These are phyloP conservation scores for Corynespora cassiicola DNA, from an alignment of 2,329 filamentous ascomycete species.

Conservation along the genomic window DNA sequence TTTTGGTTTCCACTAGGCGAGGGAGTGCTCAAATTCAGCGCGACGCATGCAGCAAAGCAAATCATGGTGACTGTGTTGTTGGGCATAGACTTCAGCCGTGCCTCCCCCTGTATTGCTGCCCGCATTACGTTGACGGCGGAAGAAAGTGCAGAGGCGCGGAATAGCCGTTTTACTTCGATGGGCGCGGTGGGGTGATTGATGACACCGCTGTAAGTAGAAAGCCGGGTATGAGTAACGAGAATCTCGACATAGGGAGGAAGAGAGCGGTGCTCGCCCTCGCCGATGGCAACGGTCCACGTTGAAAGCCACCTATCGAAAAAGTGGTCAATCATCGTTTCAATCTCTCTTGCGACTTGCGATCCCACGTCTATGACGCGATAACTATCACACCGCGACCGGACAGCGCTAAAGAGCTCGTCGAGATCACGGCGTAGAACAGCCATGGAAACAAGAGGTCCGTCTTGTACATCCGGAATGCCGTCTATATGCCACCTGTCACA, in stretches of 20 bases:
- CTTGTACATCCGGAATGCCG: constrained; percentile 68
- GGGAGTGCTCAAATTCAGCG: constrained; percentile 55
- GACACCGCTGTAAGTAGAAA: constrained; percentile 77
- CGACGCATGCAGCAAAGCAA: constrained; percentile 66
- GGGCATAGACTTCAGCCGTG: constrained; percentile 74
- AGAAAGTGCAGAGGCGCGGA: constrained; percentile 73
- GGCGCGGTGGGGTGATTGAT: constrained; percentile 78
- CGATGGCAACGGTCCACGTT: constrained; percentile 57
- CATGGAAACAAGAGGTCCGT: constrained; percentile 75
- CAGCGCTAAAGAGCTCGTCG: constrained; percentile 63
- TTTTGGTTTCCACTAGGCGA: constrained; percentile 30
- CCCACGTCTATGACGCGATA: constrained; percentile 61
- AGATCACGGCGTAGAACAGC: constrained; percentile 72
- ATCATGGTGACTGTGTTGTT: constrained; percentile 84
- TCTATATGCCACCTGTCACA: constrained; percentile 75
- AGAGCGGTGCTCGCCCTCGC: constrained; percentile 49
- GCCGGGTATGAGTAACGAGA: constrained; percentile 71
- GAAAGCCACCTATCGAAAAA: constrained; percentile 72
- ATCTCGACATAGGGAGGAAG: constrained; percentile 79
- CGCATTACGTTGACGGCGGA: constrained; percentile 78
- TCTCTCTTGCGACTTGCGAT: constrained; percentile 55
- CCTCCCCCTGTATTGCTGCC: constrained; percentile 74
- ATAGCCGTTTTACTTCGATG: constrained; percentile 73
- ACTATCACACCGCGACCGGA: constrained; percentile 66
- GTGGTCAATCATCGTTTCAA: constrained; percentile 61